These are phyloP conservation scores for Verticillium nubilum DNA, from an alignment of 2,329 filamentous ascomycete species.

Conservation along the genomic window DNA sequence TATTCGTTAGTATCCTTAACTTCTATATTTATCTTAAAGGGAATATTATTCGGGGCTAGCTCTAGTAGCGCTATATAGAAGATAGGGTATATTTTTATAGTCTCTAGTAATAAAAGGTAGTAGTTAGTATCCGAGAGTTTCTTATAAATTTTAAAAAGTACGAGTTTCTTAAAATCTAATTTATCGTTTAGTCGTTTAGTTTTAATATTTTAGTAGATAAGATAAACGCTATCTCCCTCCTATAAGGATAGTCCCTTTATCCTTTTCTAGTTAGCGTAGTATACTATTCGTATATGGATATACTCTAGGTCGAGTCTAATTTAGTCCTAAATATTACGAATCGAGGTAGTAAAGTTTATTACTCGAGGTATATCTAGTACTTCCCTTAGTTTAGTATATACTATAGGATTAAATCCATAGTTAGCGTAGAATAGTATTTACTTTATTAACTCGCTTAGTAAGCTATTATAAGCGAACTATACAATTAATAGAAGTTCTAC, in stretches of 20 bases:
- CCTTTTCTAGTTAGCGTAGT: neutral
- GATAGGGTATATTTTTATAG: neutral
- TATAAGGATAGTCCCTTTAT: neutral
- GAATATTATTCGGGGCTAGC: neutral
- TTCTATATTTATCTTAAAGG: neutral
- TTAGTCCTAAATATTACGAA: too few relatives aligned
- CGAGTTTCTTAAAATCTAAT: neutral
- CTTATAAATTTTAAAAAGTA: neutral
- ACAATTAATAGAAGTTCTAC: too few relatives aligned
- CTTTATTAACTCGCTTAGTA: too few relatives aligned
- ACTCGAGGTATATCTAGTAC: too few relatives aligned
- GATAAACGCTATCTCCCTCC: neutral
- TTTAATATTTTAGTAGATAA: slow-evolving; percentile 1
- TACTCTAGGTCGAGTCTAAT: too few relatives aligned
- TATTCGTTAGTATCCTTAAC: neutral
- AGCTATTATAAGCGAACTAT: too few relatives aligned
- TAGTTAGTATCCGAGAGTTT: neutral
- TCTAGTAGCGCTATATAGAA: neutral
- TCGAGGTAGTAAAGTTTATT: too few relatives aligned
- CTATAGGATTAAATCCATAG: too few relatives aligned
- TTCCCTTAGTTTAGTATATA: too few relatives aligned
- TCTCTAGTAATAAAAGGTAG: neutral
- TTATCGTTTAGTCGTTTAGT: neutral
- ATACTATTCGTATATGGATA: too few relatives aligned
- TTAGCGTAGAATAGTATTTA: too few relatives aligned